Evolutionary conservation across 2,329 filamentous ascomycete species (phyloP), one percentile per base, ranked within the genome.

Genomic region (Talaromyces albobiverticillius): DNA sequence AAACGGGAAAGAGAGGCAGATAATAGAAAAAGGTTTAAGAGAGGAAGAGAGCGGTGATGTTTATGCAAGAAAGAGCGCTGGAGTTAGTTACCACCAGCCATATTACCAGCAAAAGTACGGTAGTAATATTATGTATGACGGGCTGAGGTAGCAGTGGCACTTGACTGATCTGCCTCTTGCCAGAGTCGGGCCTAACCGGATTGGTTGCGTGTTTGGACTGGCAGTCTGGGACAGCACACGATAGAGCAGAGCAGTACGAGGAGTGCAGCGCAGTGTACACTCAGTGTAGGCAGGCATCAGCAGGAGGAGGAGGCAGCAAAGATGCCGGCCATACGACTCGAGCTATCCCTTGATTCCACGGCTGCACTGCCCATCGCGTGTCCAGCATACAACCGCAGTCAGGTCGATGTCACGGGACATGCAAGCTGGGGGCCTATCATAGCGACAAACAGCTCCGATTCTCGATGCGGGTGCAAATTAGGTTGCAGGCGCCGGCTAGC

Each of bases 91-190:
- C n/a, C n/a, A n/a, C n/a, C n/a, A n/a, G n/a, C n/a, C n/a, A n/a
- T n/a, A n/a, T n/a, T n/a, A n/a, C n/a, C n/a, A n/a, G n/a, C n/a
- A 29, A 29, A 29, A 29, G 38, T 45, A 43, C 34, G 42, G 31
- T 43, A 41, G 36, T 40, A 41, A 22, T 46, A 34, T 26, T 38
- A 38, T 51, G 53, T 55, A 55, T 54, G 52, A 54, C 52, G 46
- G 32, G 52, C 36, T 54, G 46, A 54, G 52, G 52, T 54, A 54
- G 52, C 52, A 54, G 18, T 40, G 50, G 41, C 50, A 20, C 14
- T 18, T 20, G 29, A 29, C 26, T 29, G 36, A 40, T 40, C 42
- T 45, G 42, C 36, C 14, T 45, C n/a, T n/a, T n/a, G n/a, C n/a
- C n/a, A n/a, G 22, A 29, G n/a, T 26, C 42, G 42, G 22, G 13